Percentiles rank a stretch among this genome's conserved stretches.
Conservation (phyloP, 1,139 yeast species). For the Ogataea hybrid region DNA sequence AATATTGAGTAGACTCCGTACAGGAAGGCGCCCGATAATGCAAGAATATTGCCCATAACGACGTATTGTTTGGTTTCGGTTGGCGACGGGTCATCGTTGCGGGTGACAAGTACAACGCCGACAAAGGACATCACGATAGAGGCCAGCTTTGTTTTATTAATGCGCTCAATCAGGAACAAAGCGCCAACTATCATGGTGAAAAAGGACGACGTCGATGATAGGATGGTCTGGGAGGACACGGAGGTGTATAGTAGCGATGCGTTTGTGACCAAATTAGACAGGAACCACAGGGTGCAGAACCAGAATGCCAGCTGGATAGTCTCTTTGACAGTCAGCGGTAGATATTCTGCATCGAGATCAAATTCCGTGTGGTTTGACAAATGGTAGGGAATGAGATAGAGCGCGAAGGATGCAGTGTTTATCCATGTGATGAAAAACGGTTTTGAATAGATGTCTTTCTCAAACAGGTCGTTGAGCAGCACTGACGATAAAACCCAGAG, state of each 20-base stretch:
- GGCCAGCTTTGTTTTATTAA: constrained; percentile 53
- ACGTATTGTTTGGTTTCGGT: constrained; percentile 34
- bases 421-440: constrained; percentile 94
- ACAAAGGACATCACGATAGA: constrained; percentile 61
- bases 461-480: constrained; percentile 70
- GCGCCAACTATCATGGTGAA: constrained; percentile 88
- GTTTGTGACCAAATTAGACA: constrained; percentile 85
- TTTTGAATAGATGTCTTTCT: constrained; percentile 67
- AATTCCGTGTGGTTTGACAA: neutral
- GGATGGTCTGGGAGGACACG: constrained; percentile 89
- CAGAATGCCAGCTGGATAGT: constrained; percentile 69
- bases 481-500: constrained; percentile 91
- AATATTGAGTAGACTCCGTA: constrained; percentile 93
- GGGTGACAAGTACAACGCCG: constrained; percentile 80
- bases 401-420: constrained; percentile 79
- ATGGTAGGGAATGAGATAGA: constrained; percentile 69
- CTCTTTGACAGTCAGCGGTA: constrained; percentile 38
- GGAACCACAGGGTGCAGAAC: constrained; percentile 85
- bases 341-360: neutral
- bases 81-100: constrained; percentile 29
- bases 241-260: constrained; percentile 85
- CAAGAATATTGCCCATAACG: constrained; percentile 74
- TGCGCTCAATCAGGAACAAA: constrained; percentile 63
- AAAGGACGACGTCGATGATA: constrained; percentile 88
- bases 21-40: constrained; percentile 77